phyloP scores from a whole-genome alignment of 768 basidiomycete species.

The Suillus americanus region DNA sequence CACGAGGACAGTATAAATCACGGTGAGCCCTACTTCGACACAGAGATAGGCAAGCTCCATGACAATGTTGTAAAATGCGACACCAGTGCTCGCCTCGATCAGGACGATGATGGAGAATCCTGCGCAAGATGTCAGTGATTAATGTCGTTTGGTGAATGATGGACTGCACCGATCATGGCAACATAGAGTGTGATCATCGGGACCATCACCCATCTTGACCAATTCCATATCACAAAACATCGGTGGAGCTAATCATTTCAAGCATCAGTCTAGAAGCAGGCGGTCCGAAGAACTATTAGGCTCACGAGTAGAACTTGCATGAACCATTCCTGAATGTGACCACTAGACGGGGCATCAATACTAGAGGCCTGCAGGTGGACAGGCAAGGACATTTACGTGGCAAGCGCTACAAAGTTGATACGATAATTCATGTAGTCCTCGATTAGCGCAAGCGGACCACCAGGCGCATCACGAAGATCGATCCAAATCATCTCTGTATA shows the following conservation, averaged over 20 bases:
- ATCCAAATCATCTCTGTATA: slow-evolving; percentile 26
- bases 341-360: background rate
- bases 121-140: slow-evolving; percentile 2
- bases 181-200: slow-evolving; percentile 18
- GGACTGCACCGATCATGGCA: slow-evolving; percentile 16
- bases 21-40: slow-evolving; percentile 30
- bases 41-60: slow-evolving; percentile 30
- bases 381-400: background rate
- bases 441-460: background rate
- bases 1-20: slow-evolving; percentile 34
- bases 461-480: slow-evolving; percentile 16
- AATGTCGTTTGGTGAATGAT: background rate
- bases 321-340: background rate
- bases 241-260: slow-evolving; percentile 6
- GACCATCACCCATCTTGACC: slow-evolving; percentile 15
- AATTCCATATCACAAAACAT: slow-evolving; percentile 18
- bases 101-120: slow-evolving; percentile 21
- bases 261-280: background rate
- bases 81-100: slow-evolving; percentile 13
- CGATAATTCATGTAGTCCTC: background rate
- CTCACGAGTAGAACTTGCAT: slow-evolving; percentile 1
- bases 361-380: background rate
- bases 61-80: slow-evolving; percentile 24
- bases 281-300: background rate
- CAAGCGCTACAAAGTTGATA: background rate